Conservation (phyloP, 176 grass and related monocot genomes). For the Stipa capillata region DNA sequence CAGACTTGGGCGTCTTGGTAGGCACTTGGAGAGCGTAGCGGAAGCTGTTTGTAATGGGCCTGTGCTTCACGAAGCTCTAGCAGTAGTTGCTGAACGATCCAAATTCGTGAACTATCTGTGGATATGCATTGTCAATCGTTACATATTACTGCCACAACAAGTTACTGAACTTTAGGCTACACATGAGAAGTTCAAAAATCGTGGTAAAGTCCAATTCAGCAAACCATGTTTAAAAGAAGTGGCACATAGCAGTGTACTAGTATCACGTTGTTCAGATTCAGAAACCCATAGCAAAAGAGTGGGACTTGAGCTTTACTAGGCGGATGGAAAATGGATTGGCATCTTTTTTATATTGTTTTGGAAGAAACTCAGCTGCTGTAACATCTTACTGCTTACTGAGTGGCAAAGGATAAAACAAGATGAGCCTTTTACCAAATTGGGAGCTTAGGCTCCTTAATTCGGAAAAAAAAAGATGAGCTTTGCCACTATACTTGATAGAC, state of each 20-base stretch:
- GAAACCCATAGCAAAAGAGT: not conserved
- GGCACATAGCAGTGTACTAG: too few species aligned
- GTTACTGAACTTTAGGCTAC: not conserved
- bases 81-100: conserved; percentile 59
- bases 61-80: conserved; percentile 61
- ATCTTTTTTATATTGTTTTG: not conserved
- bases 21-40: conserved; percentile 42
- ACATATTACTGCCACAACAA: not conserved
- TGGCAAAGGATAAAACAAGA: too few species aligned
- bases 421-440: too few species aligned
- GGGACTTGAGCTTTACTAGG: too few species aligned
- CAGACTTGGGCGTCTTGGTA: conserved; percentile 53
- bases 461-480: too few species aligned
- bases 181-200: not conserved
- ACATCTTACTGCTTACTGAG: too few species aligned
- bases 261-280: not conserved
- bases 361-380: not conserved
- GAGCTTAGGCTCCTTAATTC: too few species aligned
- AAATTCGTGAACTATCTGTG: conserved; percentile 39
- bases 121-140: not conserved
- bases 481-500: too few species aligned
- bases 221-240: too few species aligned
- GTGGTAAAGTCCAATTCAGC: too few species aligned
- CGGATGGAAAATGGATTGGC: not conserved
- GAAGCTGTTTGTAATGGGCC: conserved; percentile 32